A percentile compares a stretch with the other conserved stretches of the same genome.
Conservation (phyloP, 2,329 filamentous ascomycete species). For the Zasmidium citrigriseum region DNA sequence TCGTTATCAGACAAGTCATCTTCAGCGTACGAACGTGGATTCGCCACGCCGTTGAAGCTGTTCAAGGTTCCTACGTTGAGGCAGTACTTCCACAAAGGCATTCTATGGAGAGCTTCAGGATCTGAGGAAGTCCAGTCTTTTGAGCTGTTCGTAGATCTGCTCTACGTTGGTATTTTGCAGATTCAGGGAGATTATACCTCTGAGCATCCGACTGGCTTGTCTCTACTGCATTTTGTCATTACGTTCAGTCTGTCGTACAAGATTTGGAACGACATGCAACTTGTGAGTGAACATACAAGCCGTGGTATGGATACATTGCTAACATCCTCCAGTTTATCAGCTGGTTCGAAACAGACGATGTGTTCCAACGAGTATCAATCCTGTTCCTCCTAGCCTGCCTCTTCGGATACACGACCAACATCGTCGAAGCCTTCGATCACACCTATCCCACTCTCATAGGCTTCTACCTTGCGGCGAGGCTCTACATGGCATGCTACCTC, state of each 20-base stretch:
- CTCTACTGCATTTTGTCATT: constrained; percentile 59
- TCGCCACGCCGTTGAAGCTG: constrained; percentile 51
- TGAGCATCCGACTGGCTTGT: constrained; percentile 56
- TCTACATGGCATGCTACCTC: constrained; percentile 56
- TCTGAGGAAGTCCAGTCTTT: constrained; percentile 63
- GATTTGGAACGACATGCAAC: constrained; percentile 62
- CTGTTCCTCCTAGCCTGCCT: constrained; percentile 63
- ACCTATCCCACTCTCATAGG: constrained; percentile 62
- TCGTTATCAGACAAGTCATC: constrained; percentile 10
- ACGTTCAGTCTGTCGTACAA: constrained; percentile 66
- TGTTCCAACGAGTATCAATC: constrained; percentile 59
- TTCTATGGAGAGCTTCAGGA: constrained; percentile 62
- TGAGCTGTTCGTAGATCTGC: constrained; percentile 65
- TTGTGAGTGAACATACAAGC: constrained; percentile 24
- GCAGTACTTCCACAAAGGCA: constrained; percentile 67
- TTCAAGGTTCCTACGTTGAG: constrained; percentile 62
- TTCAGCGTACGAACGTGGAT: constrained; percentile 15
- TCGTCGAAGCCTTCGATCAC: constrained; percentile 55
- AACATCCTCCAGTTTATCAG: constrained; percentile 46
- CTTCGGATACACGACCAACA: constrained; percentile 65
- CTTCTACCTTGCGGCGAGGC: constrained; percentile 60
- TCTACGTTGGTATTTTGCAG: constrained; percentile 66
- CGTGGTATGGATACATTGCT: not conserved
- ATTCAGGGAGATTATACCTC: constrained; percentile 63
- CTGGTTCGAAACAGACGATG: constrained; percentile 63